phyloP scores from a whole-genome alignment of 1,284 basidiomycete species.

The Ustanciosporium gigantosporum region DNA sequence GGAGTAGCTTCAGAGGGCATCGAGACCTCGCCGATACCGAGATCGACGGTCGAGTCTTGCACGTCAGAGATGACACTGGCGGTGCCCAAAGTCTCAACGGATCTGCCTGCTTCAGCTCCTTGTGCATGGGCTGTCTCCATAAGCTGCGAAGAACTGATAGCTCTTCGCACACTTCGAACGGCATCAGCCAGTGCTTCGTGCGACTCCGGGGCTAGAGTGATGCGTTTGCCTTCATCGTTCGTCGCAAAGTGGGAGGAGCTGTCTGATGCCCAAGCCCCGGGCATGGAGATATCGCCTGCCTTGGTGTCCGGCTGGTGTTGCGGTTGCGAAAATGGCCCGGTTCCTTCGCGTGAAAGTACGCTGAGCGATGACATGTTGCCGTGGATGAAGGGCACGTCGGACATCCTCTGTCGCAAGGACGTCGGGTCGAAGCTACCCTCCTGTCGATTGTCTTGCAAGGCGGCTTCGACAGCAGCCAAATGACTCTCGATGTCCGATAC shows the following conservation, averaged over 20 bases:
- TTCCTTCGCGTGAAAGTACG: constrained; percentile 22
- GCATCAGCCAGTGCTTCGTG: constrained; percentile 42
- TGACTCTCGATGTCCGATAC: constrained; percentile 35
- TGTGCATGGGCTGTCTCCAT: constrained; percentile 5
- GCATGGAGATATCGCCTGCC: constrained; percentile 22
- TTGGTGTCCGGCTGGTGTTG: constrained; percentile 4
- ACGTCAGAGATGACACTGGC: constrained; percentile 19
- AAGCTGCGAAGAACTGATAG: constrained; percentile 42
- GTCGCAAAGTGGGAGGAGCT: constrained; percentile 8
- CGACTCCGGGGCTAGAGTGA: constrained; percentile 33
- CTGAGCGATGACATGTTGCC: constrained; percentile 21
- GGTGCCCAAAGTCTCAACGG: constrained; percentile 16
- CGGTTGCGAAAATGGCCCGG: constrained; percentile 1
- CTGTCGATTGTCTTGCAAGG: constrained; percentile 25
- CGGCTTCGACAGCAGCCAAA: constrained; percentile 33
- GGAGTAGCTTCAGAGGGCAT: constrained; percentile 36
- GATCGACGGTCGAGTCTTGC: constrained; percentile 6
- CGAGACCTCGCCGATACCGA: constrained; percentile 9
- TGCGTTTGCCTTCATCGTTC: constrained; percentile 27
- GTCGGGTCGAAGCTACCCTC: constrained; percentile 36
- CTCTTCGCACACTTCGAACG: constrained; percentile 30
- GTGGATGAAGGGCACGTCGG: constrained; percentile 15
- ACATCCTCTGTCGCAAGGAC: constrained; percentile 32
- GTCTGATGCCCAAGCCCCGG: constrained; percentile 28
- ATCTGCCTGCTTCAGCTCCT: constrained; percentile 7